Conservation (phyloP, 495 filamentous ascomycete species). For the Extremus antarcticus region DNA sequence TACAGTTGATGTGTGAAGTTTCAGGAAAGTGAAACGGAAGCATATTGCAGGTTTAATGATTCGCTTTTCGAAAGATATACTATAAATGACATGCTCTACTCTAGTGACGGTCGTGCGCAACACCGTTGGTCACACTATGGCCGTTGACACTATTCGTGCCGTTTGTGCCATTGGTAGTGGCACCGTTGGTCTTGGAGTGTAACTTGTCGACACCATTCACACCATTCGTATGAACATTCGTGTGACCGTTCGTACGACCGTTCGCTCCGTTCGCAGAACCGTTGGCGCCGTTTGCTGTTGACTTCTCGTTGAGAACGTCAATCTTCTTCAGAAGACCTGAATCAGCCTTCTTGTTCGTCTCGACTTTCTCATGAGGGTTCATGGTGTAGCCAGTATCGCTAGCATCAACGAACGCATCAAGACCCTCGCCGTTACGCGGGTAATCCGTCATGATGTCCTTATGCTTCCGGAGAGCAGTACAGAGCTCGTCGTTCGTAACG, state of each 20-base stretch:
- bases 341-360: conserved; percentile 25
- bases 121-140: not conserved
- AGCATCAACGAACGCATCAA: conserved; percentile 52
- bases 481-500: conserved; percentile 39
- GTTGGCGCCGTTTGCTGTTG: conserved; percentile 24
- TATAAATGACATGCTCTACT: not conserved
- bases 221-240: conserved; percentile 8
- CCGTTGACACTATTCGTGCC: conserved; percentile 11
- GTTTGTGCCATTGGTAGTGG: conserved; percentile 18
- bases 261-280: not conserved
- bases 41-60: no score
- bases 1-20: no score
- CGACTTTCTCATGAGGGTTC: conserved; percentile 27
- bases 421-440: conserved; percentile 44
- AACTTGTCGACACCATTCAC: conserved; percentile 12
- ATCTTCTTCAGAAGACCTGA: conserved; percentile 26
- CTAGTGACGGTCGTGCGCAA: not conserved
- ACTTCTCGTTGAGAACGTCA: conserved; percentile 21
- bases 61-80: no score
- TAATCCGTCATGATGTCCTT: conserved; percentile 44
- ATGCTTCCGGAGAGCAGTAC: conserved; percentile 40
- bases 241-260: conserved; percentile 7
- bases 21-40: no score
- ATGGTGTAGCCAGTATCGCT: conserved; percentile 49
- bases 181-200: conserved; percentile 8